phyloP scores from a whole-genome alignment of 805 yeast genomes.

The Hanseniaspora jakobsenii region DNA sequence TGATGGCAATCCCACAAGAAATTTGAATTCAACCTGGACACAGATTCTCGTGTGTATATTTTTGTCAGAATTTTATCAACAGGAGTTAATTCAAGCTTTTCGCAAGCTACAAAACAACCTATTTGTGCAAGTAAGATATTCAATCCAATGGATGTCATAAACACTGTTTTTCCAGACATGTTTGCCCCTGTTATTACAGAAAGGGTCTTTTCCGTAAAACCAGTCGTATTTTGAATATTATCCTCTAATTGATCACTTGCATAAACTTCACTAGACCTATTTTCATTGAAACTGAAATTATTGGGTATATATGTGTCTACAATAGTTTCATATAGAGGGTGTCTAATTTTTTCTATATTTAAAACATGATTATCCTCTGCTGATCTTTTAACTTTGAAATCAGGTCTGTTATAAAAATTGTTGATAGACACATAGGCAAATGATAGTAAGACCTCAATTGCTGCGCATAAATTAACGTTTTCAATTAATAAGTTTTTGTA shows the following conservation, averaged over 20 bases:
- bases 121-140: slow-evolving; percentile 40
- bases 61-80: slow-evolving; percentile 39
- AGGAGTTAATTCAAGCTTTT: slow-evolving; percentile 34
- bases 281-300: too few relatives aligned
- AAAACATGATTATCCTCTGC: slow-evolving; percentile 22
- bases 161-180: slow-evolving; percentile 43
- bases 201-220: too few relatives aligned
- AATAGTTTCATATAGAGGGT: slow-evolving; percentile 35
- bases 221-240: too few relatives aligned
- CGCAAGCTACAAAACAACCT: slow-evolving; percentile 46
- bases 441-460: slow-evolving; percentile 31
- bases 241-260: too few relatives aligned
- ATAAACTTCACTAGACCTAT: too few relatives aligned
- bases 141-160: slow-evolving; percentile 37
- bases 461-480: slow-evolving; percentile 24
- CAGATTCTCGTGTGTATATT: slow-evolving; percentile 32
- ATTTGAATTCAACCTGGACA: slow-evolving; percentile 35
- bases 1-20: slow-evolving; percentile 39
- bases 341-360: too few relatives aligned
- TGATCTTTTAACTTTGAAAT: slow-evolving; percentile 20
- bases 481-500: slow-evolving; percentile 17
- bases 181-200: slow-evolving; percentile 40
- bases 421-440: slow-evolving; percentile 27
- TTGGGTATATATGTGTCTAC: slow-evolving; percentile 35
- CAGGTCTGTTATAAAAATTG: slow-evolving; percentile 28